phyloP scores from a whole-genome alignment of 768 basidiomycete species.

The Rhizopogon vesiculosus region DNA sequence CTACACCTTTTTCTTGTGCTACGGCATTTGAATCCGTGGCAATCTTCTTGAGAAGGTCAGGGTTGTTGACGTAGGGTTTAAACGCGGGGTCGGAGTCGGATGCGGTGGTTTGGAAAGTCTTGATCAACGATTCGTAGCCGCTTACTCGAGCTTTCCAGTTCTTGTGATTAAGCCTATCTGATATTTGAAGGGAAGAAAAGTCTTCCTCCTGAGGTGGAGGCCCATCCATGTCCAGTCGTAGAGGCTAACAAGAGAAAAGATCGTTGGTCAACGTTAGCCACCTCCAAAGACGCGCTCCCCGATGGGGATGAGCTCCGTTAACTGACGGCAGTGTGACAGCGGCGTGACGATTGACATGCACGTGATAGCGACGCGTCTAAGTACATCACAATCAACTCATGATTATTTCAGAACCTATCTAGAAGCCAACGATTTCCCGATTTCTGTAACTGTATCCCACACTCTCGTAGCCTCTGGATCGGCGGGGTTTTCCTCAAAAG shows the following conservation, averaged over 20 bases:
- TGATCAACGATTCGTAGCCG: constrained; percentile 85
- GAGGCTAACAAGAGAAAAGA: not conserved
- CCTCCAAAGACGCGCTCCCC: not conserved
- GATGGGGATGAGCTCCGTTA: not conserved
- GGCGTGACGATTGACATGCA: constrained; percentile 14
- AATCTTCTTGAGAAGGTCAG: constrained; percentile 80
- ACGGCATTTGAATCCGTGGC: constrained; percentile 91
- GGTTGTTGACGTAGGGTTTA: constrained; percentile 77
- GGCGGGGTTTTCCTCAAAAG: constrained; percentile 37
- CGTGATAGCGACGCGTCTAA: constrained; percentile 10
- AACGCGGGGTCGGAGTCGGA: constrained; percentile 95
- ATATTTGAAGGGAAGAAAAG: constrained; percentile 72
- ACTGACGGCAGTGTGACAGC: not conserved
- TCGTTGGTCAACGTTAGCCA: not conserved
- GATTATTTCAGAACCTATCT: constrained; percentile 12
- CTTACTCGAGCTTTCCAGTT: constrained; percentile 98
- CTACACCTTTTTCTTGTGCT: constrained; percentile 96
- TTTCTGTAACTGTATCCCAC: constrained; percentile 51
- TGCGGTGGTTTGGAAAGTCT: constrained; percentile 82
- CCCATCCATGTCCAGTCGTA: constrained; percentile 66
- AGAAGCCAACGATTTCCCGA: constrained; percentile 52
- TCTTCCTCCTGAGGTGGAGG: constrained; percentile 92
- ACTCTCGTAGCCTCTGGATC: constrained; percentile 53
- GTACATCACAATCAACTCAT: not conserved
- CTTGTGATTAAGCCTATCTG: constrained; percentile 86